Evolutionary conservation across 371 early-diverging fungal genomes (phyloP), one percentile per base, ranked within the genome.

Genomic region (Cokeromyces recurvatus): DNA sequence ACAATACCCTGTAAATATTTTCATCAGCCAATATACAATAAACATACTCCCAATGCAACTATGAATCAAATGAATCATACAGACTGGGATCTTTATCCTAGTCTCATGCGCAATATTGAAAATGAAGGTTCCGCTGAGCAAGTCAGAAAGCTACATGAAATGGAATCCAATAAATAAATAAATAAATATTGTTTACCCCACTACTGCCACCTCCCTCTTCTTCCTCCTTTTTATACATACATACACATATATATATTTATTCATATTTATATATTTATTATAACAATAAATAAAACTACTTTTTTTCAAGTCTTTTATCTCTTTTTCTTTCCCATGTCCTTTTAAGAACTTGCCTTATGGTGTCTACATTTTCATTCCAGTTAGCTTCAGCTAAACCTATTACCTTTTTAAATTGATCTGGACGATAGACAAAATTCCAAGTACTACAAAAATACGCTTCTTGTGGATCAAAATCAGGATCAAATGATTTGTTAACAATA

Each of bases 401-500:
- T 22, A 83, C 53, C 31, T 69, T 58, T n/a, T 68, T 62, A 1
- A 82, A 75, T 52, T 85, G 81, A 16, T 78, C 78, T 9, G 62
- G 57, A 14, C 64, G 77, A 54, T 81, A 77, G 38, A 72, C 71
- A 68, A 80, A 80, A 43, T 85, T 85, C 51, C 74, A 85, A 0
- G 86, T 85, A 7, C 73, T 74, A 31, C 82, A 82, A 43, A 79
- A 82, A 16, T 72, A 70, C 0, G 73, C 81, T 23, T 62, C 68
- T 32, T 65, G 72, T 3, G 86, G 86, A 52, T 84, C 77, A 57
- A 84, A 84, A 0, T 71, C 66, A 4, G 64, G 46, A 41, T 74
- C 65, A 32, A 70, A 68, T 15, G 60, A 59, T 12, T 59, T 59
- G 44, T 82, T 81, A 0, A 70, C 62, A 51, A 83, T 71, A 35